Evolutionary conservation across 176 grass and related monocot species (phyloP).

Genomic region (Oryza nivara): DNA sequence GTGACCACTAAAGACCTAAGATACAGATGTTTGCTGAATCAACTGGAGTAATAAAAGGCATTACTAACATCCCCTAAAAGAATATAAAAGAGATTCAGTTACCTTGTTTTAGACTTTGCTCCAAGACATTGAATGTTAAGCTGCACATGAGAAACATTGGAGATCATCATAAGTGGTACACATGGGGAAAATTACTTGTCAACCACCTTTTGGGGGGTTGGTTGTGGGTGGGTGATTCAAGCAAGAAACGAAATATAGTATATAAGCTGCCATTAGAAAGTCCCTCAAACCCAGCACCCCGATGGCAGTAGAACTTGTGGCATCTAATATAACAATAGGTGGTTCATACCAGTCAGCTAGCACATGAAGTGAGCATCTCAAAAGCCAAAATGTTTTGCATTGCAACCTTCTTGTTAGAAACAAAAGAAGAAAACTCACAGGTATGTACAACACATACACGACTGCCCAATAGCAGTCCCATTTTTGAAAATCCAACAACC

Average conservation of each 20-base stretch:
- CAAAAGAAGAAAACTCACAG: neutral
- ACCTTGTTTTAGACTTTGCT: slow-evolving; percentile 78
- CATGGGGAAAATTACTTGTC: neutral
- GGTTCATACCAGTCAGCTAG: neutral
- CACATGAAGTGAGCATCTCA: neutral
- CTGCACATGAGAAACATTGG: slow-evolving; percentile 64
- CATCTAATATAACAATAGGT: slow-evolving; percentile 8
- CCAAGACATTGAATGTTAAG: slow-evolving; percentile 80
- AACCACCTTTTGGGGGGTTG: neutral
- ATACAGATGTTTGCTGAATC: slow-evolving; percentile 27
- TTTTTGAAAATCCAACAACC: slow-evolving; percentile 11
- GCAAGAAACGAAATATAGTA: neutral
- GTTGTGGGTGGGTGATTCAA: neutral
- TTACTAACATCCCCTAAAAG: neutral
- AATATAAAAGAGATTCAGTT: slow-evolving; percentile 28
- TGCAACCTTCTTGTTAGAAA: neutral
- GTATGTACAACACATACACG: neutral
- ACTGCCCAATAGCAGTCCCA: neutral
- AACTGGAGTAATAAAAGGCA: slow-evolving; percentile 34
- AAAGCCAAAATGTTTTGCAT: slow-evolving; percentile 6
- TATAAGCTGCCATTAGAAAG: slow-evolving; percentile 9
- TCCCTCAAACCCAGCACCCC: neutral
- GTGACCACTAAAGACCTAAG: slow-evolving; percentile 6
- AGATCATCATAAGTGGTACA: slow-evolving; percentile 30
- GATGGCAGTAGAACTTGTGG: slow-evolving; percentile 4